These are phyloP conservation scores for Stachybotrys elegans DNA, from an alignment of 2,329 filamentous ascomycete species.

Conservation along the genomic window DNA sequence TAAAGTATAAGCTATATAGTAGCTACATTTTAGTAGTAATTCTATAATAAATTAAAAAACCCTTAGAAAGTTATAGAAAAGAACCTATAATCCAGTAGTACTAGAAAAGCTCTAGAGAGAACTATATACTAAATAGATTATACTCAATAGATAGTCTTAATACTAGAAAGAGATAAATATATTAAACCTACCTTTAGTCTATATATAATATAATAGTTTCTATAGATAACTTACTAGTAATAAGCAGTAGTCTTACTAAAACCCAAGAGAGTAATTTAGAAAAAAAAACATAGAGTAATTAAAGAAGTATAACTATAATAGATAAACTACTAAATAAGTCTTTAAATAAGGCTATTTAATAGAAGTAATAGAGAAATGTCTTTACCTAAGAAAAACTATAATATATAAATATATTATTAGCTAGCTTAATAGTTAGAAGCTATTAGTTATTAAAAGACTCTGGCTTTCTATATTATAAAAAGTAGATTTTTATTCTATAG, in stretches of 20 bases:
- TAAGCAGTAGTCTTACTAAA: not conserved
- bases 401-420: not conserved
- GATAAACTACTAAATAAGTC: too few relatives aligned
- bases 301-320: not conserved
- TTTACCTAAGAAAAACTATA: not conserved
- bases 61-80: too few relatives aligned
- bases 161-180: too few relatives aligned
- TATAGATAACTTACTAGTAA: constrained; percentile 1
- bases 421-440: not conserved
- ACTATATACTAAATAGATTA: too few relatives aligned
- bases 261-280: not conserved
- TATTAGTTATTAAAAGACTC: not conserved
- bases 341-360: not conserved
- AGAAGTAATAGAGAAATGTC: constrained; percentile 1
- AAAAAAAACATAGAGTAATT: not conserved
- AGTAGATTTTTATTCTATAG: not conserved
- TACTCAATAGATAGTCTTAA: too few relatives aligned
- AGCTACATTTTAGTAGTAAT: too few relatives aligned
- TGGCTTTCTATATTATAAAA: too few relatives aligned
- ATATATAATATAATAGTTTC: not conserved
- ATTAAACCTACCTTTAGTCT: too few relatives aligned
- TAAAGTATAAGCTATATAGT: too few relatives aligned
- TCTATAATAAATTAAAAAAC: too few relatives aligned
- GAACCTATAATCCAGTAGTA: too few relatives aligned
- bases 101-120: too few relatives aligned